Base-by-base conservation (phyloP, 1,284 basidiomycete species). In the Moesziomyces parantarcticus region DNA sequence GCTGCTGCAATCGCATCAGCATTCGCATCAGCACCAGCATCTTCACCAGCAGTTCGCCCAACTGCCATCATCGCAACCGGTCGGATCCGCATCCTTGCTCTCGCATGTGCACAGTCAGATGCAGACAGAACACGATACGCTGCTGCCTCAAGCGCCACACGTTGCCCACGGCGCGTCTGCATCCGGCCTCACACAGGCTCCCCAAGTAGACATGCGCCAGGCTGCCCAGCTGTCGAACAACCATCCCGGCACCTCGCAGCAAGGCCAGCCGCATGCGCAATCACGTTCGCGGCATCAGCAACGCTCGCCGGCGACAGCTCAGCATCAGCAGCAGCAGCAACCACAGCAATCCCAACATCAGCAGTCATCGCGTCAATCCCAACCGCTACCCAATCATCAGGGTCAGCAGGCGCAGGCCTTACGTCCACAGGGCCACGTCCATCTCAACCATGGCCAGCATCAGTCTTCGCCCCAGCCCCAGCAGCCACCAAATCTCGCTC, bases 41-140 rank as follows among this genome's bases (percentile, higher is more conserved):
- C 43, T 58, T 18, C 58, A 62, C 34, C 53, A 44, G 16, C 51
- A 53, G 29, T 71, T 71, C 20, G 62, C 44, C 32, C 55, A 60
- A 10, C 55, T 59, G 26, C 55, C 62, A 52, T 65, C 68, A 6
- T 64, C 60, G 57, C 68, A 58, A 29, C 48, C 58, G 0, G 48
- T 48, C 26, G 36, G 32, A 5, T 50, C 58, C 5, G 45, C 62
- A 45, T 55, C 68, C 14, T 23, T 60, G 9, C 55, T 65, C 3
- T 39, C 68, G 11, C 68, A 71, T 20, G 58, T 71, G 10, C 68
- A 64, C 26, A 47, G 41, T 22, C 62, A 65, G 25, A 50, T 71
- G 22, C 67, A 60, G 50, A 51, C 65, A 9, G 42, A 20, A 29
- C 29, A 42, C 26, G 56, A 59, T 21, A 18, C 22, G 6, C 36